phyloP scores from a whole-genome alignment of 768 basidiomycete genomes.

The Pholiota microspora region DNA sequence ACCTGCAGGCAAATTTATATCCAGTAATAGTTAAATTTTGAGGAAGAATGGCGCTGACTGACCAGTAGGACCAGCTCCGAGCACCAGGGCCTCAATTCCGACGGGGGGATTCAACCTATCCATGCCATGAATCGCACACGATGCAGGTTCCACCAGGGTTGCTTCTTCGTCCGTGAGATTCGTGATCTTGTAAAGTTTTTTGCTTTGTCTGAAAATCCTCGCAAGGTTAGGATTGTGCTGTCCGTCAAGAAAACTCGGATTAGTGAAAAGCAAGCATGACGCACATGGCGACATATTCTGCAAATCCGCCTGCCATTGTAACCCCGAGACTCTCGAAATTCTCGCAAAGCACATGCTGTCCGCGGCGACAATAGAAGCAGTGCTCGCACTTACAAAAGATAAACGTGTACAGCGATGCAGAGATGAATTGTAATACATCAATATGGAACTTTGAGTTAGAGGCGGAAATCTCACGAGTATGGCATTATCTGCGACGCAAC shows the following conservation, averaged over 20 bases:
- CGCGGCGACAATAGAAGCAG: slow-evolving; percentile 87
- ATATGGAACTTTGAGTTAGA: not conserved
- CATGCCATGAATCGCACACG: slow-evolving; percentile 89
- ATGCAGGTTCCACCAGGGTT: slow-evolving; percentile 85
- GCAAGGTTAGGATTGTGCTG: slow-evolving; percentile 8
- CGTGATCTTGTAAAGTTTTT: slow-evolving; percentile 84
- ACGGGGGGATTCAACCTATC: slow-evolving; percentile 83
- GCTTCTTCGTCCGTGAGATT: slow-evolving; percentile 88
- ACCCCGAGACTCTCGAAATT: slow-evolving; percentile 84
- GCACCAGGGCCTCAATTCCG: slow-evolving; percentile 78
- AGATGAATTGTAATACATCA: not conserved
- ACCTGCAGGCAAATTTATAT: too few species aligned
- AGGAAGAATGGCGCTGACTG: slow-evolving; percentile 30
- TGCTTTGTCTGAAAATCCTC: slow-evolving; percentile 34
- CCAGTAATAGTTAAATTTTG: too few species aligned
- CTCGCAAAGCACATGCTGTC: slow-evolving; percentile 79
- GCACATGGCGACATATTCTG: slow-evolving; percentile 83
- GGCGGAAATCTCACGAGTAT: slow-evolving; percentile 44
- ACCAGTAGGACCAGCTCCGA: slow-evolving; percentile 84
- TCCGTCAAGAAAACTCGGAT: not conserved
- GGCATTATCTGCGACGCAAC: slow-evolving; percentile 76
- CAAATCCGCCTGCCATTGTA: slow-evolving; percentile 81
- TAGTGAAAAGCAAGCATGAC: slow-evolving; percentile 22
- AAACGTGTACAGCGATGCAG: not conserved
- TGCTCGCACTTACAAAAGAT: slow-evolving; percentile 61